Percentiles rank a stretch among this genome's conserved stretches.
Evolutionary conservation across 2,329 filamentous ascomycete genomes (phyloP).

Genomic region (Colletotrichum sublineola): DNA sequence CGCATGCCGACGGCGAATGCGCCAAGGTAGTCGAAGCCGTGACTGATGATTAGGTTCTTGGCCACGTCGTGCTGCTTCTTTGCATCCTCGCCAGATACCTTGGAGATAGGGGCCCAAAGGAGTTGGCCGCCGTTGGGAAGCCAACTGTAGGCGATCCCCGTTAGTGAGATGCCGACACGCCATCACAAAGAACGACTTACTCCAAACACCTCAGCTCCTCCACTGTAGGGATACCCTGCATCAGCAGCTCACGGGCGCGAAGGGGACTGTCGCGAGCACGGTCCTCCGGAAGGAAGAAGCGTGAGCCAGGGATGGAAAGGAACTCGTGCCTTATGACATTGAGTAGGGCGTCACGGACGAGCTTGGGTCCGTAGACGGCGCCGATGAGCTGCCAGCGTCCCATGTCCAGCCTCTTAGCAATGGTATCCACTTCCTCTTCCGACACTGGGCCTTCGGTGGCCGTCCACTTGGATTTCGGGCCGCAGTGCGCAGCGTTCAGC

Average conservation of each 20-base stretch:
- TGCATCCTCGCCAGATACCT: slow-evolving; percentile 53
- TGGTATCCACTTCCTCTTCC: slow-evolving; percentile 56
- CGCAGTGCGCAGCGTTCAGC: slow-evolving; percentile 56
- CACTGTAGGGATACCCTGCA: slow-evolving; percentile 53
- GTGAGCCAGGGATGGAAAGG: slow-evolving; percentile 49
- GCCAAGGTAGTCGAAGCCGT: slow-evolving; percentile 50
- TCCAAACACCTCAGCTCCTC: slow-evolving; percentile 55
- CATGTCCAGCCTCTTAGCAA: slow-evolving; percentile 57
- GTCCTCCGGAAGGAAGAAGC: slow-evolving; percentile 53
- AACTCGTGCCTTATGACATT: slow-evolving; percentile 53
- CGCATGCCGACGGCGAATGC: slow-evolving; percentile 49
- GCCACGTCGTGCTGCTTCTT: slow-evolving; percentile 50
- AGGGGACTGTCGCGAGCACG: slow-evolving; percentile 50
- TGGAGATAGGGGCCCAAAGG: slow-evolving; percentile 54
- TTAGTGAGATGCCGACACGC: slow-evolving; percentile 58
- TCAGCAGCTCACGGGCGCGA: slow-evolving; percentile 45
- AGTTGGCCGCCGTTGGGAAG: slow-evolving; percentile 55
- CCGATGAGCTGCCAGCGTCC: slow-evolving; percentile 63
- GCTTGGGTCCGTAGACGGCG: slow-evolving; percentile 53
- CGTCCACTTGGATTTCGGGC: slow-evolving; percentile 48
- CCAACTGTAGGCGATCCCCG: slow-evolving; percentile 52
- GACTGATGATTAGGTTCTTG: slow-evolving; percentile 45
- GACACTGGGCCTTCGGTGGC: slow-evolving; percentile 50
- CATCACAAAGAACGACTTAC: slow-evolving; percentile 46
- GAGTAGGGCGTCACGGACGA: slow-evolving; percentile 50